phyloP scores from a whole-genome alignment of 108 stramenopile species.

The Nannochloropsis gaditana region DNA sequence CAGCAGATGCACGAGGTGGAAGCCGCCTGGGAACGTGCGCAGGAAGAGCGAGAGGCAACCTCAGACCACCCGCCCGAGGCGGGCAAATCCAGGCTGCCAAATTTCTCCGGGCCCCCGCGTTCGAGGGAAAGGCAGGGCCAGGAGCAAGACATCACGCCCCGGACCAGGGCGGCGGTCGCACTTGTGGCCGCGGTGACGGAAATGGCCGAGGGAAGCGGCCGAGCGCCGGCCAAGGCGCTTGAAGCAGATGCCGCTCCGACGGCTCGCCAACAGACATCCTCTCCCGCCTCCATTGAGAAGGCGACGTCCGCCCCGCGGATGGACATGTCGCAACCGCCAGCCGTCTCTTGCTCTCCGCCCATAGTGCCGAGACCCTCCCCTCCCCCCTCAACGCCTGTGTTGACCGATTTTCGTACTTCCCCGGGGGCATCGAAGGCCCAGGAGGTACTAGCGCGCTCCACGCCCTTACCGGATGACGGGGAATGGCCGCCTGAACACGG shows the following conservation, averaged over 20 bases:
- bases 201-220: neutral
- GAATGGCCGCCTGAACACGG: neutral
- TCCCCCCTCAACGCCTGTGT: too few species aligned
- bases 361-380: too few species aligned
- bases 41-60: neutral
- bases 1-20: constrained; percentile 4
- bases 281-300: neutral
- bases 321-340: too few species aligned
- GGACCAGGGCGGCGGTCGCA: neutral
- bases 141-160: neutral
- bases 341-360: too few species aligned
- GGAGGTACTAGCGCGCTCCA: too few species aligned
- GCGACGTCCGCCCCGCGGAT: neutral
- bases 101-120: too few species aligned
- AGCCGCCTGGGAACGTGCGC: neutral
- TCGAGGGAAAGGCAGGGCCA: neutral
- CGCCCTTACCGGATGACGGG: neutral
- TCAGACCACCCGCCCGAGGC: too few species aligned
- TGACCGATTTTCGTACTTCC: too few species aligned
- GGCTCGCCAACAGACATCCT: neutral
- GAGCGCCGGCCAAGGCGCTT: neutral
- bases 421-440: too few species aligned
- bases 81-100: too few species aligned
- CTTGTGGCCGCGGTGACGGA: neutral
- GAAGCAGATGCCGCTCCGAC: neutral